These are phyloP conservation scores for Talaromyces liani DNA, from an alignment of 495 filamentous ascomycete species.

Conservation along the genomic window DNA sequence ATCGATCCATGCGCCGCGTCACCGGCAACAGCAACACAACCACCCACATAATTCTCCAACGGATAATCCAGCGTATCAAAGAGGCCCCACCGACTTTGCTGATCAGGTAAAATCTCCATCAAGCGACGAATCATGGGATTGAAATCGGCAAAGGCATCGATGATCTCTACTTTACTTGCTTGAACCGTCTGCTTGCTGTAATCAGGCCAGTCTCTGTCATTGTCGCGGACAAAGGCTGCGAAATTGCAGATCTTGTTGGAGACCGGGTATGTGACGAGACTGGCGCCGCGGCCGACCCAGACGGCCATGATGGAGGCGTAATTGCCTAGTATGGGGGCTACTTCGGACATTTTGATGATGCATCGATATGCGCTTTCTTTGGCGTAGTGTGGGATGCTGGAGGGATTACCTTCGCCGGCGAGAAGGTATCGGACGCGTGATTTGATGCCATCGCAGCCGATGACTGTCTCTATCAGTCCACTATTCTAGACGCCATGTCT, in stretches of 20 bases:
- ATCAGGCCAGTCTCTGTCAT: conserved; percentile 2
- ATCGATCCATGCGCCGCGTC: conserved; percentile 36
- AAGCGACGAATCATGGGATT: conserved; percentile 15
- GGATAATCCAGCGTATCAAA: neutral
- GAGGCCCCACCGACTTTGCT: conserved; percentile 10
- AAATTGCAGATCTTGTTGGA: conserved; percentile 20
- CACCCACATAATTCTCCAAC: neutral
- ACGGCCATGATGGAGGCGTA: neutral
- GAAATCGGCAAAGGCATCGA: neutral
- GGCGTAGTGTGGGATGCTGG: neutral
- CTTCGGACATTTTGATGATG: neutral
- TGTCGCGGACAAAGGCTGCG: conserved; percentile 16
- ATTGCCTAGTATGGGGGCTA: neutral
- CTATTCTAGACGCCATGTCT: too few species aligned
- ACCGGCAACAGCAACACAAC: conserved; percentile 20
- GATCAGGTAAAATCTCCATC: conserved; percentile 18
- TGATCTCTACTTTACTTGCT: neutral
- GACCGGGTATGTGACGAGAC: conserved; percentile 12
- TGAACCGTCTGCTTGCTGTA: neutral
- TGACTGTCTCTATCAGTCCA: conserved; percentile 17
- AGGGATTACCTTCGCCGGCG: neutral
- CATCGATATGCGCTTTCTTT: neutral
- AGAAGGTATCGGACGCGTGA: conserved; percentile 13
- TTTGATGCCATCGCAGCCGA: conserved; percentile 56
- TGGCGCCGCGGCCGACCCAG: neutral